Percentiles rank a stretch among this genome's conserved stretches.
phyloP scores from a whole-genome alignment of 163 green algal genomes.

The Chloromonas sp. region DNA sequence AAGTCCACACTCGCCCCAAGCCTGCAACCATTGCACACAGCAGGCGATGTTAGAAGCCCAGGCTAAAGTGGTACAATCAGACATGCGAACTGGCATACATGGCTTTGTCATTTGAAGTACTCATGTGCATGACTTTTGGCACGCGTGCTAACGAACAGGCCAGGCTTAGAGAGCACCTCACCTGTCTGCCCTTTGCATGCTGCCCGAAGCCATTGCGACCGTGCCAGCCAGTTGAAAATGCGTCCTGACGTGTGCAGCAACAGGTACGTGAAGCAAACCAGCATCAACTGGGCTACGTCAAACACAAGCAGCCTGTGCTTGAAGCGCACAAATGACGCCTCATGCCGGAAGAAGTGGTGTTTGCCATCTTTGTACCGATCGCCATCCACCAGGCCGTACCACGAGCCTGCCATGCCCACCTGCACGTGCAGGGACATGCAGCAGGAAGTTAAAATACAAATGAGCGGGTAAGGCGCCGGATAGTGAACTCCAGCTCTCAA shows the following conservation, averaged over 20 bases:
- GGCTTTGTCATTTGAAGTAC: too few species aligned
- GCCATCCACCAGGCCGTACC: conserved; percentile 1
- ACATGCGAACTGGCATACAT: too few species aligned
- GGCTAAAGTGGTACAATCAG: too few species aligned
- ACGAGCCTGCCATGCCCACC: background rate
- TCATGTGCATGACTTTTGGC: too few species aligned
- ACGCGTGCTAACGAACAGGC: too few species aligned
- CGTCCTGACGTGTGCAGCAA: background rate
- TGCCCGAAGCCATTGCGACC: background rate
- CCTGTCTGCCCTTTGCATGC: background rate
- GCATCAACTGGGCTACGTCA: background rate
- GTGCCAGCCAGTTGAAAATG: background rate
- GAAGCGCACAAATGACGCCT: background rate
- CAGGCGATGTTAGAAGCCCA: too few species aligned
- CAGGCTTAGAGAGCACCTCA: background rate
- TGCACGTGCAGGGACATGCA: background rate
- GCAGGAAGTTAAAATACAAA: background rate
- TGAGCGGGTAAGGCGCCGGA: too few species aligned
- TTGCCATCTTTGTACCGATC: background rate
- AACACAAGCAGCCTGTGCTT: conserved; percentile 1
- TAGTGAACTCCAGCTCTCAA: too few species aligned
- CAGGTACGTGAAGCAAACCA: background rate
- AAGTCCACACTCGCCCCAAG: background rate
- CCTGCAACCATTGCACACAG: background rate
- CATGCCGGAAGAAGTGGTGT: background rate